A percentile compares a stretch with the other conserved stretches of the same genome.
Evolutionary conservation across 805 yeast species (phyloP).

Genomic region (Maudiozyma turicensis): DNA sequence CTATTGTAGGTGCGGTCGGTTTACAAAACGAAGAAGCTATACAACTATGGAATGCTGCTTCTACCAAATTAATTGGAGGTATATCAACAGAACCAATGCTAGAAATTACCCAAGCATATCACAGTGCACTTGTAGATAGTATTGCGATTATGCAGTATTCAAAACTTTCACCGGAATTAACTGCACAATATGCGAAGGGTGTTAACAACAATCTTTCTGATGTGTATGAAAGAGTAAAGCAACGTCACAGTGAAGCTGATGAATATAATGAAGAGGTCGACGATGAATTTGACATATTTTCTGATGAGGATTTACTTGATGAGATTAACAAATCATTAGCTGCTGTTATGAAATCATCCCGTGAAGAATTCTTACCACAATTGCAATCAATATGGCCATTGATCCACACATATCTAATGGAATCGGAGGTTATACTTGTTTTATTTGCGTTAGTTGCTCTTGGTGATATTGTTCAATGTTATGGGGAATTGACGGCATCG

Average conservation of each 20-base stretch:
- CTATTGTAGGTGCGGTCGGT: conserved; percentile 44
- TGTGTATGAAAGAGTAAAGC: conserved; percentile 58
- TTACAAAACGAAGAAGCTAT: conserved; percentile 48
- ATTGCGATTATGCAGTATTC: conserved; percentile 58
- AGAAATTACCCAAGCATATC: conserved; percentile 71
- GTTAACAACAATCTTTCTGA: conserved; percentile 55
- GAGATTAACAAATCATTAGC: conserved; percentile 72
- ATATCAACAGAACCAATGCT: conserved; percentile 72
- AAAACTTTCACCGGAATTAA: conserved; percentile 45
- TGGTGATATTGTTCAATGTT: conserved; percentile 70
- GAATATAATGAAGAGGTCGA: conserved; percentile 83
- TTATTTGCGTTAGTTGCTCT: conserved; percentile 73
- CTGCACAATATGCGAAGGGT: conserved; percentile 48
- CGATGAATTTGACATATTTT: conserved; percentile 70
- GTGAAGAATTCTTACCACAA: conserved; percentile 48
- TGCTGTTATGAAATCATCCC: conserved; percentile 55
- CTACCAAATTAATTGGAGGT: conserved; percentile 56
- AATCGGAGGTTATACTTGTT: conserved; percentile 57
- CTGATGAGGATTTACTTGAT: conserved; percentile 84
- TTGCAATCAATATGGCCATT: conserved; percentile 59
- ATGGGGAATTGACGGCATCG: conserved; percentile 58
- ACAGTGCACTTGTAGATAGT: conserved; percentile 58
- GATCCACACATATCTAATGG: conserved; percentile 47
- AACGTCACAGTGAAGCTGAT: conserved; percentile 67
- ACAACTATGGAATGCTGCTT: conserved; percentile 62